Base-by-base conservation (phyloP, 208 protist species). In the Acanthamoeba healyi region DNA sequence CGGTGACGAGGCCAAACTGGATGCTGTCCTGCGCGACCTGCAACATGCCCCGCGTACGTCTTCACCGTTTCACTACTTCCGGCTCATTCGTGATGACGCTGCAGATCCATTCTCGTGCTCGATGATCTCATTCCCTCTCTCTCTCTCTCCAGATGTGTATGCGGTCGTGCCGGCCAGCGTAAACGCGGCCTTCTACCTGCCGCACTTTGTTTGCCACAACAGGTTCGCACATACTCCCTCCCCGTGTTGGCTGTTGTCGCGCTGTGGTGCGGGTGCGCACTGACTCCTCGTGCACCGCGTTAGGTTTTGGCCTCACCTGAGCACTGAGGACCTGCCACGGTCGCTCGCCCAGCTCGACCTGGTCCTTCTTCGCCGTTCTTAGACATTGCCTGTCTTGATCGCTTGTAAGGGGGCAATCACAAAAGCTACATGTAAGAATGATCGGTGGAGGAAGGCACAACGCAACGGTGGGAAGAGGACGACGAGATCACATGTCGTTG, bases 271-370 rank as follows among this genome's bases (percentile, higher is more conserved):
- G 82, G 7, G n/a, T n/a, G n/a, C n/a, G n/a, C n/a, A n/a, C n/a
- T n/a, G n/a, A n/a, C n/a, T n/a, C n/a, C n/a, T n/a, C 22, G 14
- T 89, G 46, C 58, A 19, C 22, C 5, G 51, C 14, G 15, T 29
- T 26, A 91, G 86, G 40, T 79, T 49, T 24, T 92, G 61, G 58
- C 87, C 87, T 4, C 9, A 74, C 7, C 58, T 92, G 26, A 77
- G 58, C 58, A 92, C 87, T 26, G 87, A 92, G 10, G 87, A 92
- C 58, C 22, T 77, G 34, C 81, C 81, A 0, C 54, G 32, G 3
- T 1, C 54, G 19, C 22, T 65, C 19, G n/a, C n/a, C 9, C 24
- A 89, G 54, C 81, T 89, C 17, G 15, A 5, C 40, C 36, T 79
- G 6, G 70, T 79, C 22, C 54, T 61, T 22, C 22, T 61, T 24